Conservation (phyloP, 306 rosid species). For the Dalbergia cochinchinensis region DNA sequence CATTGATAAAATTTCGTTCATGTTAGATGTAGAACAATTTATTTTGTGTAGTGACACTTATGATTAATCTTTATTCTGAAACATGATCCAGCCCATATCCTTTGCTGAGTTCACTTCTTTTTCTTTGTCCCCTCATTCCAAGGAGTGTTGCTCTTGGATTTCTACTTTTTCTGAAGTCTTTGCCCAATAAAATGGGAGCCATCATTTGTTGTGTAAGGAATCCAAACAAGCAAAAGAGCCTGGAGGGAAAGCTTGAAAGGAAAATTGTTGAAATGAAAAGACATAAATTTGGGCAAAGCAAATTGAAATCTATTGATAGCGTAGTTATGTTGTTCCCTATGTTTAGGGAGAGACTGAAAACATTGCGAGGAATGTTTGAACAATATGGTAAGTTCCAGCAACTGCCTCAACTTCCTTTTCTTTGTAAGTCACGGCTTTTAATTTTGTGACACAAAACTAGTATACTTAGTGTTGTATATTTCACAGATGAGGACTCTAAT, state of each 20-base stretch:
- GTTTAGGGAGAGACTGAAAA: constrained; percentile 68
- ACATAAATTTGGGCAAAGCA: constrained; percentile 52
- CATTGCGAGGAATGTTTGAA: constrained; percentile 73
- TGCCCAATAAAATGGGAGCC: constrained; percentile 66
- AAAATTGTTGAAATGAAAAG: constrained; percentile 72
- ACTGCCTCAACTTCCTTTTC: constrained; percentile 11
- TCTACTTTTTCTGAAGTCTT: constrained; percentile 46
- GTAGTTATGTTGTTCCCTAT: constrained; percentile 79
- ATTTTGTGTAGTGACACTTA: not conserved
- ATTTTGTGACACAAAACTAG: constrained; percentile 27
- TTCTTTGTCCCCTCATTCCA: constrained; percentile 45
- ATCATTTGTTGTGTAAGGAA: constrained; percentile 55
- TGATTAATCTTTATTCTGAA: constrained; percentile 1
- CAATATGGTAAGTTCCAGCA: constrained; percentile 71
- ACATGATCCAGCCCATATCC: constrained; percentile 14
- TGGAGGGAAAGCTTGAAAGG: constrained; percentile 74
- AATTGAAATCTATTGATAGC: constrained; percentile 76
- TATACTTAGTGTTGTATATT: constrained; percentile 31
- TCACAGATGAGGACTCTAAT: constrained; percentile 82
- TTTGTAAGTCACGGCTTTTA: not conserved
- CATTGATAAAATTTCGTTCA: not conserved
- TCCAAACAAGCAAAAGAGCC: constrained; percentile 60
- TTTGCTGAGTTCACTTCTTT: constrained; percentile 29
- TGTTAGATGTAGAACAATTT: not conserved
- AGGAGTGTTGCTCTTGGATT: constrained; percentile 53